Conservation (phyloP, 202 grass and related monocot genomes). For the Setaria italica region DNA sequence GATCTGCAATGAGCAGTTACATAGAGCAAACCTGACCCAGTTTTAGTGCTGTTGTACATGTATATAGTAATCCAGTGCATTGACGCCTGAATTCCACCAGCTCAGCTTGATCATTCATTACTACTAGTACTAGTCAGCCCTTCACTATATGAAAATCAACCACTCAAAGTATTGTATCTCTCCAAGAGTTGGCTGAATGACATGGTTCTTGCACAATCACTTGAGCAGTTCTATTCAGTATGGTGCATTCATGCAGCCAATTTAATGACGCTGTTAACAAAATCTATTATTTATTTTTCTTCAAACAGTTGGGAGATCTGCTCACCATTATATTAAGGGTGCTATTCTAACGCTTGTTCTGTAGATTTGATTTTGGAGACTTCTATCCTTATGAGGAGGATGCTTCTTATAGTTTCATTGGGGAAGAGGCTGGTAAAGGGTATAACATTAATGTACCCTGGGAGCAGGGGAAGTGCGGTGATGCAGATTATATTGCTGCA, state of each 20-base stretch:
- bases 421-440: constrained; percentile 80
- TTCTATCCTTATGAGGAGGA: constrained; percentile 82
- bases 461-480: constrained; percentile 84
- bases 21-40: background rate
- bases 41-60: constrained; percentile 2
- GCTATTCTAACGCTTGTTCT: constrained; percentile 39
- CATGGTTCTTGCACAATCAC: background rate
- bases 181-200: background rate
- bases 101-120: constrained; percentile 14
- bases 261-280: background rate
- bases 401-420: constrained; percentile 82
- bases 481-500: constrained; percentile 87
- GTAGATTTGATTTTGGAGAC: constrained; percentile 85
- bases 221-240: constrained; percentile 2
- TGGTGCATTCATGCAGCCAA: background rate
- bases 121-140: background rate
- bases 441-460: constrained; percentile 98
- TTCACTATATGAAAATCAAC: constrained; percentile 8
- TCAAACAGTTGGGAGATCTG: background rate
- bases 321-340: background rate
- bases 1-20: constrained; percentile 6
- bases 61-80: constrained; percentile 8
- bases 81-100: constrained; percentile 15
- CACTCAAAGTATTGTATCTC: too few relatives aligned
- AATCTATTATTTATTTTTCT: background rate